These are phyloP conservation scores for Teratosphaeria pseudoeucalypti DNA, from an alignment of 2,329 filamentous ascomycete species.

Conservation along the genomic window DNA sequence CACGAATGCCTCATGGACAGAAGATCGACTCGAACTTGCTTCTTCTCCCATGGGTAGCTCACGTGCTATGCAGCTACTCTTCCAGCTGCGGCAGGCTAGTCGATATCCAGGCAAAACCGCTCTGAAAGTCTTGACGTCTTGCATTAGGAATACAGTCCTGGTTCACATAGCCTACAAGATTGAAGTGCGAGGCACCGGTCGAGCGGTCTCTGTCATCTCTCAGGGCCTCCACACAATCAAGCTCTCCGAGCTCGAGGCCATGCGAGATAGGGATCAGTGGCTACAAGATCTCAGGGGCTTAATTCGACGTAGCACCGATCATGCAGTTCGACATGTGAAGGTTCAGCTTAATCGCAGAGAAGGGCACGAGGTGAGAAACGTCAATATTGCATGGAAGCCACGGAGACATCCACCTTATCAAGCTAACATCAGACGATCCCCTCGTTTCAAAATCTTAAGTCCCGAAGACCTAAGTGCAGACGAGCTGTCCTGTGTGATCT, in stretches of 20 bases:
- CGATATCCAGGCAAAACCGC: background rate
- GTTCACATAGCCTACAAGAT: background rate
- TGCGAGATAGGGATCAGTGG: background rate
- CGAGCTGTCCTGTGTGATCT: background rate
- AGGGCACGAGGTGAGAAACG: background rate
- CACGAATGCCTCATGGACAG: background rate
- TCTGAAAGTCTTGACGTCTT: background rate
- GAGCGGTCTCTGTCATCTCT: background rate
- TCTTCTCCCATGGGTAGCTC: background rate
- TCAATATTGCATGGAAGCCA: background rate
- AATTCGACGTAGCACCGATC: background rate
- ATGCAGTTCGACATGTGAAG: background rate
- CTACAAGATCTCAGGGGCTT: background rate
- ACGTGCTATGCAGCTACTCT: background rate
- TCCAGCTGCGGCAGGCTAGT: background rate
- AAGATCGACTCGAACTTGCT: background rate
- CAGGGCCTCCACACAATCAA: background rate
- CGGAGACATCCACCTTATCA: background rate
- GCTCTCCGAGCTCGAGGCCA: background rate
- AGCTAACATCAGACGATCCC: background rate
- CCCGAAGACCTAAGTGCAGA: background rate
- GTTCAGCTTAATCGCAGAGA: background rate
- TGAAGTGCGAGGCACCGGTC: background rate
- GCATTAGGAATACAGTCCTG: background rate
- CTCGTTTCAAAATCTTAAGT: background rate